Conservation (phyloP, 768 basidiomycete genomes). For the Udeniomyces megalosporus region DNA sequence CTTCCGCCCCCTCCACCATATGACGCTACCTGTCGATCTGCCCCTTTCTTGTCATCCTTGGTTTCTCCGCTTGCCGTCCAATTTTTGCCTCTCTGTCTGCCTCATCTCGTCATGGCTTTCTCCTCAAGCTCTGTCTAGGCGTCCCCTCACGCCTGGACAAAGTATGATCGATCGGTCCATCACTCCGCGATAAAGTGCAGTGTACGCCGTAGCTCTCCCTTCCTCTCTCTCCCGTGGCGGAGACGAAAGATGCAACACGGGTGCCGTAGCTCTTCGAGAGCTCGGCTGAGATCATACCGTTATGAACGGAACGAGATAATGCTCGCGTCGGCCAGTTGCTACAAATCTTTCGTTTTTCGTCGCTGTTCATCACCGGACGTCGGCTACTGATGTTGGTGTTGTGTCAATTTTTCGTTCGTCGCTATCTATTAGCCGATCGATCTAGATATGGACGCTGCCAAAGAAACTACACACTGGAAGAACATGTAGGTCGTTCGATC, state of each 20-base stretch:
- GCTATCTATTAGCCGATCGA: not conserved
- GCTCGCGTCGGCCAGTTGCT: slow-evolving; percentile 30
- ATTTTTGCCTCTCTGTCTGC: not conserved
- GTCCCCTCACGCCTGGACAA: no score
- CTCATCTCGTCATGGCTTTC: no score
- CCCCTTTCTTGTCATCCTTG: not conserved
- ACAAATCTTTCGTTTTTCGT: slow-evolving; percentile 14
- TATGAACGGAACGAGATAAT: slow-evolving; percentile 30
- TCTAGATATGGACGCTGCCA: not conserved
- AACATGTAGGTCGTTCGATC: not conserved
- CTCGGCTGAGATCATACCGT: slow-evolving; percentile 32
- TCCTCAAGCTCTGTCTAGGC: no score
- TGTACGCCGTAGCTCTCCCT: not conserved
- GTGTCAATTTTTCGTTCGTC: not conserved
- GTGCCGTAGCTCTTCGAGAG: slow-evolving; percentile 10
- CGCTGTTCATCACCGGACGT: not conserved
- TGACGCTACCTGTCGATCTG: no score
- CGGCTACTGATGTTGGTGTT: slow-evolving; percentile 1
- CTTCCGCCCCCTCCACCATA: no score
- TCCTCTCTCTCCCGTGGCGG: not conserved
- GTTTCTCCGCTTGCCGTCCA: not conserved
- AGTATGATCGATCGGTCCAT: no score
- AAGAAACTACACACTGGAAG: not conserved
- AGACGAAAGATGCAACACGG: slow-evolving; percentile 20
- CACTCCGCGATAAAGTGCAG: not conserved